phyloP scores from a whole-genome alignment of 768 basidiomycete genomes.

The Boletus pseudo-olivaceus region DNA sequence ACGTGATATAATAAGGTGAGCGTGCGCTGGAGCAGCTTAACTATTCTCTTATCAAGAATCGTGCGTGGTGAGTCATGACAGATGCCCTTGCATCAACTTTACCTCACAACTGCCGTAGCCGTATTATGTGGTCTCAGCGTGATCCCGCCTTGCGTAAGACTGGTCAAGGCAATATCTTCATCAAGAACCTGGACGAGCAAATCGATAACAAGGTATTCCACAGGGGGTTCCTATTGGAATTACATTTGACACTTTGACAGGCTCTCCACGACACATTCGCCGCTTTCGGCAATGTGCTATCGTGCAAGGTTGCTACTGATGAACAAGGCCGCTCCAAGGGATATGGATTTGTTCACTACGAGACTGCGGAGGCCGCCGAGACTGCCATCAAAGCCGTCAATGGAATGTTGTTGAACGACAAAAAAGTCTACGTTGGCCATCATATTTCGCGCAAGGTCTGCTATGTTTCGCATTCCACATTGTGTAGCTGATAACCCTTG shows the following conservation, averaged over 20 bases:
- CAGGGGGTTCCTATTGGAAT: neutral
- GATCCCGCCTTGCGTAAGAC: constrained; percentile 99
- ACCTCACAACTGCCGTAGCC: constrained; percentile 43
- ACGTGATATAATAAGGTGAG: constrained; percentile 58
- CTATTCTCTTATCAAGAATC: constrained; percentile 98
- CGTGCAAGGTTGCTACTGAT: constrained; percentile 98
- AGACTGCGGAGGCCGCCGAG: constrained; percentile 94
- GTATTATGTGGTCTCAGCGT: constrained; percentile 99
- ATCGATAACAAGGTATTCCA: constrained; percentile 90
- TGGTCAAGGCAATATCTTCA: constrained; percentile 99
- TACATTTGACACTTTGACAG: constrained; percentile 36
- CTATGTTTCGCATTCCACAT: neutral
- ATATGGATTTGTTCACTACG: constrained; percentile 99
- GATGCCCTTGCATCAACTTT: neutral
- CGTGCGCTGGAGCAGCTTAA: constrained; percentile 98
- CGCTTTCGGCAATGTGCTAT: constrained; percentile 96
- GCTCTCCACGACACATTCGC: constrained; percentile 99
- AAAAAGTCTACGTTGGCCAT: constrained; percentile 97
- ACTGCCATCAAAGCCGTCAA: constrained; percentile 98
- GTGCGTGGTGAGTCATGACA: constrained; percentile 71
- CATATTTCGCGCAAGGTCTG: constrained; percentile 93
- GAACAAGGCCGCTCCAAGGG: constrained; percentile 95
- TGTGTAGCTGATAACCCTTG: neutral
- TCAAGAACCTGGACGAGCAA: constrained; percentile 96
- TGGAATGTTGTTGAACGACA: constrained; percentile 99